A percentile compares a stretch with the other conserved stretches of the same genome.
These are phyloP conservation scores for Cucurbitaria berberidis DNA, from an alignment of 2,329 filamentous ascomycete species.

Conservation along the genomic window DNA sequence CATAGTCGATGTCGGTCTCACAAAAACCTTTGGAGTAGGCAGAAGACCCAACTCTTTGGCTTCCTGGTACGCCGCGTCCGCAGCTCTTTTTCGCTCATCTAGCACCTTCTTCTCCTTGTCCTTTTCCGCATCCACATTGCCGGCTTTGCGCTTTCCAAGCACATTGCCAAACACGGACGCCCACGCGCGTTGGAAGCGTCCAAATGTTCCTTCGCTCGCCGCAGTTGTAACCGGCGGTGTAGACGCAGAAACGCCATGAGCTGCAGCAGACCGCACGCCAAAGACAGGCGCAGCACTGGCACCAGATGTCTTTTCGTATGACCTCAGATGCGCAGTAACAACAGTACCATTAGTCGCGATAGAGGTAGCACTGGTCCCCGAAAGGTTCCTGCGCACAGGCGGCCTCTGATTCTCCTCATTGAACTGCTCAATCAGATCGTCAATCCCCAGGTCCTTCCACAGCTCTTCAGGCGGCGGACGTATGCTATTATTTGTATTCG, in stretches of 20 bases:
- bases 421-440: conserved; percentile 32
- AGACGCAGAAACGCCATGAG: conserved; percentile 3
- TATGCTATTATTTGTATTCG: conserved; percentile 38
- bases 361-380: conserved; percentile 5
- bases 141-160: conserved; percentile 43
- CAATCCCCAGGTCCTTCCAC: conserved; percentile 35
- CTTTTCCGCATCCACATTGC: conserved; percentile 25
- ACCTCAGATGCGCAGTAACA: background rate
- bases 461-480: conserved; percentile 39
- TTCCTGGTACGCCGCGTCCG: conserved; percentile 40
- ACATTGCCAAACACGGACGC: conserved; percentile 32
- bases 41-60: conserved; percentile 44
- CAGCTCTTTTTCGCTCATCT: conserved; percentile 37
- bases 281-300: conserved; percentile 4
- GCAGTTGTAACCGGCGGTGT: conserved; percentile 9
- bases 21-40: conserved; percentile 40
- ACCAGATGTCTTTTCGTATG: background rate
- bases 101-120: conserved; percentile 20
- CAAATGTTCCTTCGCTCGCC: conserved; percentile 30
- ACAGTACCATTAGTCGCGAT: background rate
- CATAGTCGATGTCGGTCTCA: conserved; percentile 27
- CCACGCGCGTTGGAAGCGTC: conserved; percentile 37
- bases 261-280: conserved; percentile 7
- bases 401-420: conserved; percentile 29
- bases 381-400: conserved; percentile 13